Conservation (phyloP, 148 eudicot species). For the Cornus florida region DNA sequence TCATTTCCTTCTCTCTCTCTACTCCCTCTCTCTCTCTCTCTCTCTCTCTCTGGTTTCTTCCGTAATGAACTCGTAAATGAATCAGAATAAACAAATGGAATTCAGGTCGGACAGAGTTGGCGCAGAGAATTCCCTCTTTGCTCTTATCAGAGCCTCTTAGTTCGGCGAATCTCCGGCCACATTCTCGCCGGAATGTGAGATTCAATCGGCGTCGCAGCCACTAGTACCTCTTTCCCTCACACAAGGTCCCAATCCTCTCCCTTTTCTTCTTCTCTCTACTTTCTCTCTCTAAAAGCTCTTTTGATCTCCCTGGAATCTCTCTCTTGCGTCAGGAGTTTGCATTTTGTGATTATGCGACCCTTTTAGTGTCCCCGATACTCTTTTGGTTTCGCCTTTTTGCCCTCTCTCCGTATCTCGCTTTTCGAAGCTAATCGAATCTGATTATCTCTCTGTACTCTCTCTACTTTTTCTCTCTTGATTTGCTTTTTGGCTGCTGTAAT, state of each 20-base stretch:
- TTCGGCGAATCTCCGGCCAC: conserved; percentile 34
- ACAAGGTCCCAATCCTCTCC: not conserved
- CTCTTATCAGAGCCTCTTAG: conserved; percentile 6
- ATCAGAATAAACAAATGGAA: conserved; percentile 24
- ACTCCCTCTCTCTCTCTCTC: not conserved
- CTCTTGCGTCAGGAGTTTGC: conserved; percentile 14
- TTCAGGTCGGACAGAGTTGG: conserved; percentile 22
- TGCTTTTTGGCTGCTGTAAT: not conserved
- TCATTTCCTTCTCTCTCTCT: not conserved
- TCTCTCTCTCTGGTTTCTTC: not conserved
- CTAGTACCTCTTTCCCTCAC: not conserved
- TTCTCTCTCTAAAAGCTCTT: not conserved
- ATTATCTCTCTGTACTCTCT: too few relatives aligned
- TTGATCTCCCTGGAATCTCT: not conserved
- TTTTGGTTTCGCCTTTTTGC: conserved; percentile 6
- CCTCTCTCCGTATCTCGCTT: conserved; percentile 26
- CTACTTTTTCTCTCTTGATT: conserved; percentile 8
- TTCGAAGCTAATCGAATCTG: conserved; percentile 19
- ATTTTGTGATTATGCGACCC: not conserved
- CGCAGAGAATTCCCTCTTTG: not conserved
- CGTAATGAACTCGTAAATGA: conserved; percentile 6
- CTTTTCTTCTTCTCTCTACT: conserved; percentile 1
- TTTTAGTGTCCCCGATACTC: not conserved
- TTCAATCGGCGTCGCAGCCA: conserved; percentile 17
- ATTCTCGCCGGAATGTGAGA: conserved; percentile 19